Evolutionary conservation across 768 basidiomycete genomes (phyloP).

Genomic region (Boletus sp.): DNA sequence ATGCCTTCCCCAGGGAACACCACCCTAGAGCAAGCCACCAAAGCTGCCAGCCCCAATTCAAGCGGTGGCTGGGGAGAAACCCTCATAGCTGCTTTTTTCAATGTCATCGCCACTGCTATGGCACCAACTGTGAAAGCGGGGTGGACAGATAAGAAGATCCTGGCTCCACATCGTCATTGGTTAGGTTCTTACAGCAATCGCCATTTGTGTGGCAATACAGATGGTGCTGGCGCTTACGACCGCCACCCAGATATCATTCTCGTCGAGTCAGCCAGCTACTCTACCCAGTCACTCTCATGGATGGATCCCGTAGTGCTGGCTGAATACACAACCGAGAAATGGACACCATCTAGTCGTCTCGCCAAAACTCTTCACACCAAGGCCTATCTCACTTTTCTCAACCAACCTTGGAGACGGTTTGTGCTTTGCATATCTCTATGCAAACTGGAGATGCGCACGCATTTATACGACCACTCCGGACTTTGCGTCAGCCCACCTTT

Average conservation of each 20-base stretch:
- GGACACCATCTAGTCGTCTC: background rate
- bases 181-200: background rate
- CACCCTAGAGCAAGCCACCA: background rate
- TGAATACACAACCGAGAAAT: background rate
- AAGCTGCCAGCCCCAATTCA: background rate
- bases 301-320: background rate
- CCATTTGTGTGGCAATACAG: background rate
- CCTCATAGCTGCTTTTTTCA: background rate
- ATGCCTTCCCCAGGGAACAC: background rate
- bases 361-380: background rate
- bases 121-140: background rate
- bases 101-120: background rate
- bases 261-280: background rate
- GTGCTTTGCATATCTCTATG: background rate
- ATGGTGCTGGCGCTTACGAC: background rate
- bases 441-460: background rate
- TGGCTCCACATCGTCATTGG: background rate
- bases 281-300: background rate
- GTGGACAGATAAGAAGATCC: background rate
- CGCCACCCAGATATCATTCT: background rate
- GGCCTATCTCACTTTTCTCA: background rate
- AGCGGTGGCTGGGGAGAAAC: background rate
- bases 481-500: background rate
- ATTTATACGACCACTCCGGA: background rate
- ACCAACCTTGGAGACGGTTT: background rate